phyloP scores from a whole-genome alignment of 1,139 yeast genomes.

The Yamadazyma sp. region DNA sequence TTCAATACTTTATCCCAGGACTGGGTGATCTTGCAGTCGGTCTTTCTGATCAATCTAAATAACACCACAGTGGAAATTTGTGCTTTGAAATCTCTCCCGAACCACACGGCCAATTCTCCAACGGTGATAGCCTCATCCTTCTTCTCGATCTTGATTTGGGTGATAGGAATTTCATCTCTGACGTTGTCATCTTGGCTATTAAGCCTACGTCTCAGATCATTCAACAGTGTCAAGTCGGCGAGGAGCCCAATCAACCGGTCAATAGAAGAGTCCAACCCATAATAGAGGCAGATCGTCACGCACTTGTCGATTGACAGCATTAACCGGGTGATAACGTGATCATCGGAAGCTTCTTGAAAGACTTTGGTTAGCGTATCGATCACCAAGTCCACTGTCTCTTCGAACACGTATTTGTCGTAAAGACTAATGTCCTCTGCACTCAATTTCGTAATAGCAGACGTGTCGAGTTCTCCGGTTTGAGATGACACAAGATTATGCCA shows the following conservation, averaged over 20 bases:
- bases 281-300: constrained; percentile 70
- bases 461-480: constrained; percentile 21
- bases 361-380: constrained; percentile 72
- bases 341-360: constrained; percentile 87
- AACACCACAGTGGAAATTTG: constrained; percentile 86
- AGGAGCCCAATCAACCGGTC: constrained; percentile 66
- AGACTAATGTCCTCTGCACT: constrained; percentile 29
- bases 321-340: constrained; percentile 81
- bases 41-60: constrained; percentile 70
- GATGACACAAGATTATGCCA: constrained; percentile 84
- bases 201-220: constrained; percentile 21
- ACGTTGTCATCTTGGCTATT: constrained; percentile 29
- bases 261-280: constrained; percentile 54
- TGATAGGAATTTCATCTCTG: constrained; percentile 48
- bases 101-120: constrained; percentile 76
- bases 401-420: constrained; percentile 73
- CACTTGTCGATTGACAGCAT: constrained; percentile 86
- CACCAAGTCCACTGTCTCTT: constrained; percentile 57
- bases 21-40: constrained; percentile 45
- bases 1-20: constrained; percentile 66
- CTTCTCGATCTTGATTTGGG: constrained; percentile 49
- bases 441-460: background rate
- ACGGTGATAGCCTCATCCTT: constrained; percentile 64
- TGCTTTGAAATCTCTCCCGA: constrained; percentile 90
- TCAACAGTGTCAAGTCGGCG: constrained; percentile 61